Evolutionary conservation across 257 asterid species (phyloP).

Genomic region (Salvia miltiorrhiza): DNA sequence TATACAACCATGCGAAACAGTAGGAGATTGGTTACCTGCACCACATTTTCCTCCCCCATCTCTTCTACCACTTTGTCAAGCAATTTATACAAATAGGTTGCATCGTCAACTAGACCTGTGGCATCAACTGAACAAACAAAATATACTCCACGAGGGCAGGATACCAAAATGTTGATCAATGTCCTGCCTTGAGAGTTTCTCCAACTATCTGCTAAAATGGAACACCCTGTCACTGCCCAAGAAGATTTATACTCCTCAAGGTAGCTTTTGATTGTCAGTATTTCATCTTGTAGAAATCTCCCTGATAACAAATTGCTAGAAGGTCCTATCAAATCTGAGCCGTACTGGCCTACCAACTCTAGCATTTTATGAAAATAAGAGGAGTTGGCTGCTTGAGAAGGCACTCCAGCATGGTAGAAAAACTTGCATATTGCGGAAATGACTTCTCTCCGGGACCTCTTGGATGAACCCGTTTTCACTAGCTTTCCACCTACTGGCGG

Average conservation of each 20-base stretch:
- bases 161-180: conserved; percentile 69
- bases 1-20: neutral
- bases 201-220: conserved; percentile 87
- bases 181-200: conserved; percentile 61
- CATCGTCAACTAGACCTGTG: conserved; percentile 60
- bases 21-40: conserved; percentile 58
- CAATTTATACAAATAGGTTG: conserved; percentile 55
- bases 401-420: conserved; percentile 88
- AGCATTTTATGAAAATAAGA: conserved; percentile 83
- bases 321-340: conserved; percentile 61
- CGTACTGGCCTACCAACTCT: conserved; percentile 72
- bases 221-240: conserved; percentile 89
- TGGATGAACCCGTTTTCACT: conserved; percentile 47
- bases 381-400: conserved; percentile 80
- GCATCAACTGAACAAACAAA: conserved; percentile 86
- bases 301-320: conserved; percentile 69
- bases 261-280: conserved; percentile 53
- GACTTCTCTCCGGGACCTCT: conserved; percentile 72
- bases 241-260: conserved; percentile 77
- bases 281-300: conserved; percentile 74
- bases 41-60: conserved; percentile 88
- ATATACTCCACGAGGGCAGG: conserved; percentile 88
- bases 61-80: conserved; percentile 92
- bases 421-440: conserved; percentile 81
- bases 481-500: conserved; percentile 45